Base-by-base conservation (phyloP, 352 stramenopile species). In the Phytophthora fragariaefolia region DNA sequence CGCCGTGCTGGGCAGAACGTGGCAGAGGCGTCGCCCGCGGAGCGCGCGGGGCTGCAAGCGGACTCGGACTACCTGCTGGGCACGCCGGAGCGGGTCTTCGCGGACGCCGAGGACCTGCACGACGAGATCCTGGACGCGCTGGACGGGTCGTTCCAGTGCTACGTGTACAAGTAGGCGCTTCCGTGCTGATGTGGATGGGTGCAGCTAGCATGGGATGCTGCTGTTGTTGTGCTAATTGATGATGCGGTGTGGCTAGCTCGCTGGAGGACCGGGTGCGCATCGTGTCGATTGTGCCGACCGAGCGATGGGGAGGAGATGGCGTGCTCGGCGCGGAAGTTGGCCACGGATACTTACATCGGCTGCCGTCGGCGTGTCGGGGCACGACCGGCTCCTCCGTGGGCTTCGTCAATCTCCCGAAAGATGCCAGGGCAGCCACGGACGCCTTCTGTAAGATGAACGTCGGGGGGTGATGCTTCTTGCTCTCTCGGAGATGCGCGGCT, bases 81-180 rank as follows among this genome's bases (percentile, higher is more conserved):
- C 6, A 99, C 96, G 2, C 94, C 93, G 8, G 89, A 93, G 48
- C 76, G 82, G 23, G 88, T 90, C 12, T 98, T 98, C 66, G 76
- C 77, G 28, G 84, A 92, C 69, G 50, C 85, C 0, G 88, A 97
- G 18, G 90, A 96, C 55, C 76, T 99, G 40, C 83, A 93, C 28
- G 85, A 97, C 32, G 89, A 98, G 58, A 85, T 99, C 27, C 58
- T 95, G 58, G 74, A 95, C 42, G 79, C 98, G 55, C 58, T 98
- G 5, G 91, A 99, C 67, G 77, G 91, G 45, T 90, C 97, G 2
- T 92, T 99, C 59, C 96, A 99, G 78, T 94, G 98, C 54, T 99
- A 99, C 69, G 96, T 99, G 13, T 99, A 99, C 87, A 99, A 97
- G 88, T 95, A 46, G 18, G 82, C 73, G 9, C n/a, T n/a, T n/a